phyloP scores from a whole-genome alignment of 2,329 filamentous ascomycete genomes.

The Colletotrichum viniferum region DNA sequence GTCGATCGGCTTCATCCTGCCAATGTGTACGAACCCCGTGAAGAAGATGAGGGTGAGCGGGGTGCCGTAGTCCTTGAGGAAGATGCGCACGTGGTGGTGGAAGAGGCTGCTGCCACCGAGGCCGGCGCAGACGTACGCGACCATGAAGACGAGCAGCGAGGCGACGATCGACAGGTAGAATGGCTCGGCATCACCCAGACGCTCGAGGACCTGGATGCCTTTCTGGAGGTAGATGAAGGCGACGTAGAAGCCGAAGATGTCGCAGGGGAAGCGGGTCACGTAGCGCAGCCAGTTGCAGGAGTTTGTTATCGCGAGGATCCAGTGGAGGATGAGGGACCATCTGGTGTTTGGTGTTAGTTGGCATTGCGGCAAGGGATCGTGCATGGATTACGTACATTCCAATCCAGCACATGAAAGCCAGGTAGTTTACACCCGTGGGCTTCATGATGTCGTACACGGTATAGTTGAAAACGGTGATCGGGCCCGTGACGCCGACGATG shows the following conservation, averaged over 20 bases:
- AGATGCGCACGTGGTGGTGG: conserved; percentile 75
- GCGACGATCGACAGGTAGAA: conserved; percentile 83
- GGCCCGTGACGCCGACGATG: conserved; percentile 90
- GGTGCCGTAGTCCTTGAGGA: conserved; percentile 89
- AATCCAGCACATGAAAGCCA: conserved; percentile 92
- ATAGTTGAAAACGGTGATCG: conserved; percentile 93
- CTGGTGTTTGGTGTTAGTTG: conserved; percentile 37
- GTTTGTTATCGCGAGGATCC: conserved; percentile 82
- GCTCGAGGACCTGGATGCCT: conserved; percentile 82
- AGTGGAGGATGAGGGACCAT: conserved; percentile 86
- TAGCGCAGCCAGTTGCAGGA: conserved; percentile 88
- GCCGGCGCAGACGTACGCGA: conserved; percentile 75
- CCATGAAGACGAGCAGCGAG: conserved; percentile 77
- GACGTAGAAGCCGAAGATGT: conserved; percentile 94
- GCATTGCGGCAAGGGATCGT: accelerated
- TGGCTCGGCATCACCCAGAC: conserved; percentile 70
- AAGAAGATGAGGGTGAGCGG: conserved; percentile 86
- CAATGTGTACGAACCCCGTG: conserved; percentile 86
- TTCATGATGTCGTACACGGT: conserved; percentile 90
- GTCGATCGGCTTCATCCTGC: conserved; percentile 75
- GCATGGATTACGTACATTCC: conserved; percentile 61
- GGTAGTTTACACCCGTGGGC: conserved; percentile 78
- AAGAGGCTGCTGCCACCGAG: conserved; percentile 76
- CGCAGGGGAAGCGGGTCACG: conserved; percentile 89
- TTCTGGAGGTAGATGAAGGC: conserved; percentile 93